phyloP scores from a whole-genome alignment of 306 rosid genomes.

The Datisca glomerata region DNA sequence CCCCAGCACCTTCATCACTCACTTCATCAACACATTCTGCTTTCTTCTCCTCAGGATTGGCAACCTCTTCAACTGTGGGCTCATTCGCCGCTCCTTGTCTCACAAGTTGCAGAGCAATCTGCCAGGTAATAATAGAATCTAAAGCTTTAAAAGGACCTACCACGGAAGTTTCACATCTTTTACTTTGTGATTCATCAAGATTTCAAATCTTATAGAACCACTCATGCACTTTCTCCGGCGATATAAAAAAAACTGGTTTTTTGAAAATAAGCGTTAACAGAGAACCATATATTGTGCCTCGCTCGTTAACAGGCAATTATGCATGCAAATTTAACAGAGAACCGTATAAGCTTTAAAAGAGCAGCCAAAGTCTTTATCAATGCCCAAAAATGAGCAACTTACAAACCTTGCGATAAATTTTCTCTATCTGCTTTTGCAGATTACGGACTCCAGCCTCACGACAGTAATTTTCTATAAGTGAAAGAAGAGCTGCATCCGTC shows the following conservation, averaged over 20 bases:
- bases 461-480: slow-evolving; percentile 78
- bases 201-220: too few relatives aligned
- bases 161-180: too few relatives aligned
- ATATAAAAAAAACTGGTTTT: too few relatives aligned
- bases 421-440: slow-evolving; percentile 93
- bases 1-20: slow-evolving; percentile 12
- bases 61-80: slow-evolving; percentile 19
- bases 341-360: too few relatives aligned
- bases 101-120: slow-evolving; percentile 90
- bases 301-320: too few relatives aligned
- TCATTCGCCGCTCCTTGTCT: slow-evolving; percentile 44
- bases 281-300: too few relatives aligned
- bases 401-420: slow-evolving; percentile 86
- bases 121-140: slow-evolving; percentile 28
- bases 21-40: slow-evolving; percentile 20
- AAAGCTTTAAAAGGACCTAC: too few relatives aligned
- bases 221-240: too few relatives aligned
- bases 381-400: background rate
- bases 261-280: too few relatives aligned
- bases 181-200: background rate
- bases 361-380: background rate
- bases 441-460: slow-evolving; percentile 91
- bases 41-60: slow-evolving; percentile 21
- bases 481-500: slow-evolving; percentile 77
- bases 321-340: too few relatives aligned